These are phyloP conservation scores for Mycena metata DNA, from an alignment of 768 basidiomycete genomes.

Conservation along the genomic window DNA sequence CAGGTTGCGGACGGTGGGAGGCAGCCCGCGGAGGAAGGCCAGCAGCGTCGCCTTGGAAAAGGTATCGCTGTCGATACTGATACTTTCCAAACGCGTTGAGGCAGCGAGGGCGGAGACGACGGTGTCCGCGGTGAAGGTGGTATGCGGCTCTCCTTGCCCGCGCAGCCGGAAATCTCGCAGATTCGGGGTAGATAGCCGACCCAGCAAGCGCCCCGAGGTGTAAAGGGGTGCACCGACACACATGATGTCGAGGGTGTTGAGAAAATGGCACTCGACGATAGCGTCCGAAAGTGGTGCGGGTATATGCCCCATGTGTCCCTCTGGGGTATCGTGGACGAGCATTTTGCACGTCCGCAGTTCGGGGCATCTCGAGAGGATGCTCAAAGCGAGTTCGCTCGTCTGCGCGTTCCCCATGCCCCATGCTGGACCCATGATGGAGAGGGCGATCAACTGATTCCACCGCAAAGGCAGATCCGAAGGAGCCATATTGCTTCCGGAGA, in stretches of 20 bases:
- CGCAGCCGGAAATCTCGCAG: conserved; percentile 14
- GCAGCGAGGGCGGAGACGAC: background rate
- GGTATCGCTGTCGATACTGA: conserved; percentile 6
- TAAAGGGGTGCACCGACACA: background rate
- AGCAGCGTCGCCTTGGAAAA: conserved; percentile 12
- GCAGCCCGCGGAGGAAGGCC: conserved; percentile 16
- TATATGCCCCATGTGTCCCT: background rate
- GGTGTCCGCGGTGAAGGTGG: background rate
- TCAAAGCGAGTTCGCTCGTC: conserved; percentile 1
- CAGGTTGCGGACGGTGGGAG: conserved; percentile 7
- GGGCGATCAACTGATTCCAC: background rate
- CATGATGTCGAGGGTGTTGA: background rate
- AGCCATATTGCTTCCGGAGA: background rate
- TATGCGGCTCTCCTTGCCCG: background rate
- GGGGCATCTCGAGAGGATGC: conserved; percentile 7
- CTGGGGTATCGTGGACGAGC: background rate
- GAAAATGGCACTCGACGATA: background rate
- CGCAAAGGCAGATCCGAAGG: background rate
- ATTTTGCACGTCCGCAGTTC: conserved; percentile 9
- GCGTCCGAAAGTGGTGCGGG: background rate
- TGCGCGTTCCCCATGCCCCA: background rate
- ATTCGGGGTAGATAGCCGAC: conserved; percentile 10
- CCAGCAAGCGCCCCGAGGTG: background rate
- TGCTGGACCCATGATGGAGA: background rate
- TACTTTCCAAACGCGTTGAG: conserved; percentile 12